Evolutionary conservation across 305 asterid species (phyloP), one percentile per base, ranked within the genome.

Genomic region (Striga hermonthica): DNA sequence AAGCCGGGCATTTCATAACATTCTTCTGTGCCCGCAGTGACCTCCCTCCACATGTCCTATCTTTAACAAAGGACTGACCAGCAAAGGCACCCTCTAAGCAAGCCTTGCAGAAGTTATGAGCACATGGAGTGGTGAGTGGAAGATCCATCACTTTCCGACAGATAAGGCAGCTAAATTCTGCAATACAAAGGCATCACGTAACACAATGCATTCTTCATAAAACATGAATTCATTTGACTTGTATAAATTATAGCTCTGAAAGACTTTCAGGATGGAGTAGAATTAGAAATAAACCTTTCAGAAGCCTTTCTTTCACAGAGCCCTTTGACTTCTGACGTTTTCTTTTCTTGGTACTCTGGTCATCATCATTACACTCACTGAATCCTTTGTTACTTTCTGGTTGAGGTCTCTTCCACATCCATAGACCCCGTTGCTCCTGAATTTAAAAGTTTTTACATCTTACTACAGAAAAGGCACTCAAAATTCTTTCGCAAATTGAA

Each of bases 51-150:
- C 81, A 66, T 13, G 77, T 79, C 82, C 98, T 82, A 78, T 86
- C 82, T 62, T 82, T 86, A 7, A 84, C 62, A 47, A 77, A 74
- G 56, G 95, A 74, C 65, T 85, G 92, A 10, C 98, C 96, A 41
- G 85, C 85, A 84, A 91, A 89, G 57, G 78, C 80, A 74, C 91
- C 90, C 72, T 85, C 89, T 77, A 91, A 67, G 78, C 98, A 91
- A 13, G 77, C 86, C 84, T 87, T 86, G 79, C 98, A 91, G 80
- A 89, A 91, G 75, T 91, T 86, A 43, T 91, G 98, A 41, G 90
- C 98, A 73, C 98, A 91, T 2, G 96, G 98, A 10, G 98, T 91
- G 52, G 95, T 86, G 64, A 91, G 80, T 0, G 98, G 98, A 36
- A 43, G 70, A 57, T 53, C 85, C 95, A 89, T 86, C 79, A 89